A percentile compares a stretch with the other conserved stretches of the same genome.
phyloP scores from a whole-genome alignment of 2,329 filamentous ascomycete genomes.

The Fusarium sp. region DNA sequence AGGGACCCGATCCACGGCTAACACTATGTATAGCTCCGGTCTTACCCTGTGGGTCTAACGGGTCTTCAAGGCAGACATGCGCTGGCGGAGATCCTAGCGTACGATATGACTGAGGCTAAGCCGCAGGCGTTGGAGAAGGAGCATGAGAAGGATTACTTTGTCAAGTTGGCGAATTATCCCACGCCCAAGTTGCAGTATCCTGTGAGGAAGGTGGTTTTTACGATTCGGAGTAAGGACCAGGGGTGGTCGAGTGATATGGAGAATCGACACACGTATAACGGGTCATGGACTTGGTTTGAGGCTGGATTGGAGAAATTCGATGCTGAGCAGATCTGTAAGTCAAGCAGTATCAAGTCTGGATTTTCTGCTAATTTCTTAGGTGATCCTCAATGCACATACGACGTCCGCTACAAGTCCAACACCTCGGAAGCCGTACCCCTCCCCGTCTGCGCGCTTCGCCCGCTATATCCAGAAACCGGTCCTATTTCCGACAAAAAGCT shows the following conservation, averaged over 20 bases:
- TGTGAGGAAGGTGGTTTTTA: constrained; percentile 71
- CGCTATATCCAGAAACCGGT: constrained; percentile 51
- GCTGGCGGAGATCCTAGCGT: constrained; percentile 46
- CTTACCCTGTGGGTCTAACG: constrained; percentile 54
- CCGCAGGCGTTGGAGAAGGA: constrained; percentile 46
- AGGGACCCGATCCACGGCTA: neutral
- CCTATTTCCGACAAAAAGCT: constrained; percentile 38
- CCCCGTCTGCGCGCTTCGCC: constrained; percentile 52
- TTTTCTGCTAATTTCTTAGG: constrained; percentile 45
- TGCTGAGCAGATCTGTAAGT: constrained; percentile 49
- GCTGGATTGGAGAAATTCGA: constrained; percentile 69
- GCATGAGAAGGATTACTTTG: constrained; percentile 48
- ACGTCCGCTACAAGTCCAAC: constrained; percentile 44
- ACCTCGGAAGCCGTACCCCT: constrained; percentile 41
- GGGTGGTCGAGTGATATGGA: constrained; percentile 60
- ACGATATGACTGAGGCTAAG: constrained; percentile 47
- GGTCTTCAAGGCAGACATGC: constrained; percentile 43
- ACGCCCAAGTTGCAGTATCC: constrained; percentile 59
- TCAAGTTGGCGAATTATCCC: constrained; percentile 53
- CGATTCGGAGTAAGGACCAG: constrained; percentile 67
- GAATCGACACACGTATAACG: constrained; percentile 55
- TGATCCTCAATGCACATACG: constrained; percentile 47
- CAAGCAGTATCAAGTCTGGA: too few species aligned
- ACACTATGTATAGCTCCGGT: constrained; percentile 49
- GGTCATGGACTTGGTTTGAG: constrained; percentile 73